Base-by-base conservation (phyloP, 345 rosid species). In the Aegle marmelos region DNA sequence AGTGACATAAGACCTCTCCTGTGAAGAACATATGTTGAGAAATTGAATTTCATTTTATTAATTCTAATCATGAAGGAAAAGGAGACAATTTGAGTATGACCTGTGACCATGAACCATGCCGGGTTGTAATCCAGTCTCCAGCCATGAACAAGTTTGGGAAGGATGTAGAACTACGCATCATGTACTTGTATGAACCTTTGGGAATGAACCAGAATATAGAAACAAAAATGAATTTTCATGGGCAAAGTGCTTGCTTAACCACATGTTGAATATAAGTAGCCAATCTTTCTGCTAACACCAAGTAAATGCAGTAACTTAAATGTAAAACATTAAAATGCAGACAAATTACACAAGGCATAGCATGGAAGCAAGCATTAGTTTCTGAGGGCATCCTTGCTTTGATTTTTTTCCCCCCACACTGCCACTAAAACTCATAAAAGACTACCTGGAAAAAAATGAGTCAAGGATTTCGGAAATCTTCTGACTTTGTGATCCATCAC, bases 51-150 rank as follows among this genome's bases (percentile, higher is more conserved):
- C 21, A 53, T 16, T 70, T 37, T 37, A 7, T 60, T n/a, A 25
- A 21, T 39, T 24, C 4, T 5, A 9, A 57, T 60, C 53, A 27
- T 16, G 21, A 24, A 24, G 24, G 8, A 28, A 41, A 1, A 64
- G 37, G 28, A 36, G 33, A 70, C 45, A 62, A 25, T 72, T 70
- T 22, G 36, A 10, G 14, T 31, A 19, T 28, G 30, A 86, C 88
- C 89, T 87, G 90, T 63, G 90, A 88, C 89, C 96, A 90, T 19
- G 93, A 90, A 63, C 94, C 93, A 30, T 90, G 93, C 9, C 92
- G 82, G 58, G 68, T 86, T 72, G 85, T 68, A 14, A 90, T 87
- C 94, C 94, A 89, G 80, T 89, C 90, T 66, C 92, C 90, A 1
- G 94, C 92, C 90, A 91, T 84, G 83, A 91, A 91, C 81, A 91